Evolutionary conservation across 176 grass and related monocot genomes (phyloP), one percentile per base, ranked within the genome.

Genomic region (Phoenix dactylifera): DNA sequence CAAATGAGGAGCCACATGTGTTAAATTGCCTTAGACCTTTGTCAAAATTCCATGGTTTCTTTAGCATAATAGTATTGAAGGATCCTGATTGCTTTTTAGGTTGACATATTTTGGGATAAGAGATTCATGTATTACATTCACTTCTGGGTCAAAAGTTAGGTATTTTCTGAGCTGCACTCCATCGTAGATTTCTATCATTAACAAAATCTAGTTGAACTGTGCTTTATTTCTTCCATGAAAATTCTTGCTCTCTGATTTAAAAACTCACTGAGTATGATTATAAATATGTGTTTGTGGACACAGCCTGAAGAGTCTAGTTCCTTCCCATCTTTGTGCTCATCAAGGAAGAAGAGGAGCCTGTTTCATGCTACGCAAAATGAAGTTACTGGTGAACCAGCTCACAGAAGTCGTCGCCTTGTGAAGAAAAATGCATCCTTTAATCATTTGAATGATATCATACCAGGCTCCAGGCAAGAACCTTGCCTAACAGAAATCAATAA

Each of bases 271-370:
- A 44, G 35, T 44, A 44, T 44, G 35, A 10, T 44, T 12, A 12
- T 44, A 44, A 12, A 44, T 44, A 44, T 44, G 28, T 68, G 81
- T 83, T 49, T 57, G 71, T 78, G 63, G 25, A 17, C 72, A 59
- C 50, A 55, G 55, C 23, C 53, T 66, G 60, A 26, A 15, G 54
- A 55, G 9, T 87, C 72, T 67, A 64, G 29, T 20, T 53, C 57
- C 62, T 62, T 51, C 66, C 59, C 14, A 44, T 72, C 77, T 56
- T 50, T 24, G 51, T 62, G 52, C 54, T 71, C 55, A 82, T 72
- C 63, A 15, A 87, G 83, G 53, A 79, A 83, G n/a, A 80, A 79
- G 58, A 70, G 67, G 65, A 78, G 65, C 52, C 57, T 81, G 18
- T 71, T 50, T 18, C 29, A 39, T 32, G 59, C 69, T 57, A 64